phyloP scores from a whole-genome alignment of 371 early-diverging fungal species.

The Synchytrium microbalum region DNA sequence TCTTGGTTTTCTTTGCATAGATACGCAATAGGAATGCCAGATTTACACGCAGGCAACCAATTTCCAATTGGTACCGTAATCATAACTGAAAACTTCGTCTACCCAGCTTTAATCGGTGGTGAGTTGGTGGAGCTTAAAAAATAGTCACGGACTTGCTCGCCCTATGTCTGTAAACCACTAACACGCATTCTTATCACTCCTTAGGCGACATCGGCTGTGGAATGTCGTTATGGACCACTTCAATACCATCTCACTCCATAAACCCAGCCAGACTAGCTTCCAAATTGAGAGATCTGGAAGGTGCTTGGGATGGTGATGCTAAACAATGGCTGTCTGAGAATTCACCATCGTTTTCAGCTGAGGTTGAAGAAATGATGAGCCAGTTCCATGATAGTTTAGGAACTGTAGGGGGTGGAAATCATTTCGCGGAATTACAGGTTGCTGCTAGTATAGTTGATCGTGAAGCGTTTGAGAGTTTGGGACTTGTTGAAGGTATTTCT shows the following conservation, averaged over 20 bases:
- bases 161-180: too few species aligned
- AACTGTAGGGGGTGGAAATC: constrained; percentile 51
- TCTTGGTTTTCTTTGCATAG: too few species aligned
- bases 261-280: constrained; percentile 14
- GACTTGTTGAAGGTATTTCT: constrained; percentile 19
- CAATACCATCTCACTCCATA: constrained; percentile 19
- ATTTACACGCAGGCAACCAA: constrained; percentile 42
- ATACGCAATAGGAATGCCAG: constrained; percentile 43
- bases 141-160: too few species aligned
- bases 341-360: not conserved
- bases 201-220: constrained; percentile 33
- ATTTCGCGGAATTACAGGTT: constrained; percentile 48
- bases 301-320: constrained; percentile 32
- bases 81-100: constrained; percentile 29
- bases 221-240: constrained; percentile 36
- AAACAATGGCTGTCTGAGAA: constrained; percentile 21
- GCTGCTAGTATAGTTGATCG: constrained; percentile 30
- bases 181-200: too few species aligned
- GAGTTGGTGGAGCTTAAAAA: constrained; percentile 41
- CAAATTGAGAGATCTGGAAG: constrained; percentile 27
- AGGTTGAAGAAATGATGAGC: constrained; percentile 13
- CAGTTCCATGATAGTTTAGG: constrained; percentile 30
- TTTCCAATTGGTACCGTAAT: constrained; percentile 38
- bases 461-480: constrained; percentile 17
- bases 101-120: constrained; percentile 46